A percentile compares a stretch with the other conserved stretches of the same genome.
Evolutionary conservation across 768 basidiomycete genomes (phyloP).

Genomic region (Tylopilus vinaceipallidus): DNA sequence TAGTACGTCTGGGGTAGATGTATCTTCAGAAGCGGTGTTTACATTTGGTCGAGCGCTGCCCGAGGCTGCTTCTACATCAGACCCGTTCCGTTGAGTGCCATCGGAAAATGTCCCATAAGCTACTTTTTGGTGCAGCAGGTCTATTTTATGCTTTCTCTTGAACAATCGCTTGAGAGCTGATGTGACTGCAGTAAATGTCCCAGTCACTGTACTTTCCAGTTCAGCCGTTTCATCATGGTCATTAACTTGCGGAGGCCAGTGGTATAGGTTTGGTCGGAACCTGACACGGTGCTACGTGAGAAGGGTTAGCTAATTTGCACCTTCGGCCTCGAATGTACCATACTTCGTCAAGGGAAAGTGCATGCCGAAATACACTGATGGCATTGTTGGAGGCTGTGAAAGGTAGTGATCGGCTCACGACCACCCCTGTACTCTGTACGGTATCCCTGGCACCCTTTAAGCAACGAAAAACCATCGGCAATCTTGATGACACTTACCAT

Average conservation of each 20-base stretch:
- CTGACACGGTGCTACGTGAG: constrained; percentile 55
- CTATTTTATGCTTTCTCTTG: not conserved
- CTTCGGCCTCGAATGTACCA: constrained; percentile 1
- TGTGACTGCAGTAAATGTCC: not conserved
- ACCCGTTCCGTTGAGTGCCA: not conserved
- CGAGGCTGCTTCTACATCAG: not conserved
- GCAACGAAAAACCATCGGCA: not conserved
- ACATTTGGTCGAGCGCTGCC: not conserved
- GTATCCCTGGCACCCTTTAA: constrained; percentile 57
- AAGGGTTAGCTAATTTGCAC: constrained; percentile 8
- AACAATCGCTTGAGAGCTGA: not conserved
- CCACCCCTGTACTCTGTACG: constrained; percentile 69
- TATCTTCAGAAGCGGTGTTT: not conserved
- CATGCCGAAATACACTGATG: constrained; percentile 75
- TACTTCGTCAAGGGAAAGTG: constrained; percentile 76
- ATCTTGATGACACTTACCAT: constrained; percentile 45
- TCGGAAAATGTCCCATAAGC: not conserved
- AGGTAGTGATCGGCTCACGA: constrained; percentile 60
- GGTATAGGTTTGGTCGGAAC: constrained; percentile 64
- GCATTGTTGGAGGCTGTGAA: constrained; percentile 62
- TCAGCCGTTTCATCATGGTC: constrained; percentile 24
- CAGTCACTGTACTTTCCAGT: not conserved
- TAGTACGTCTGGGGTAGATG: constrained; percentile 46
- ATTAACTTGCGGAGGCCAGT: constrained; percentile 33
- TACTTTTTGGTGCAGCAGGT: not conserved